Evolutionary conservation across 148 eudicot genomes (phyloP).

Genomic region (Silene conica): DNA sequence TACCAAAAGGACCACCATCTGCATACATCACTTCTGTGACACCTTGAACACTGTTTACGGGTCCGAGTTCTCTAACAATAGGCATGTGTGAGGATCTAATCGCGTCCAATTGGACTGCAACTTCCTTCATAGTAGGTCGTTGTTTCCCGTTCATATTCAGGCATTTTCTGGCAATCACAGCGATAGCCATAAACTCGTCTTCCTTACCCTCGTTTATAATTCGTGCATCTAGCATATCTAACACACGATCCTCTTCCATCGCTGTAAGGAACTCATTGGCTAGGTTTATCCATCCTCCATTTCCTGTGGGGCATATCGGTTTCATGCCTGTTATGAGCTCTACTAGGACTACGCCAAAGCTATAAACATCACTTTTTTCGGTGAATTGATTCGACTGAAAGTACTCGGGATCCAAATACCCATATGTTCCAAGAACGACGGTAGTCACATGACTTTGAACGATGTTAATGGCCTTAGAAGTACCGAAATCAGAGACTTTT

Average conservation of each 20-base stretch:
- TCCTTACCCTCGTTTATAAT: constrained; percentile 23
- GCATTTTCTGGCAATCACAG: constrained; percentile 23
- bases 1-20: background rate
- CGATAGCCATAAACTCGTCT: constrained; percentile 24
- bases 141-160: constrained; percentile 25
- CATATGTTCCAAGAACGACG: constrained; percentile 27
- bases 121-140: constrained; percentile 27
- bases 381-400: constrained; percentile 29
- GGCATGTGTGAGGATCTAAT: constrained; percentile 19
- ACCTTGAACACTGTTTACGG: too few relatives aligned
- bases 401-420: constrained; percentile 33
- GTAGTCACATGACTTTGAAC: constrained; percentile 35
- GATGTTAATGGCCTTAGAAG: constrained; percentile 27
- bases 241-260: constrained; percentile 19
- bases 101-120: constrained; percentile 12
- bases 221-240: constrained; percentile 17
- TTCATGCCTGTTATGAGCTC: constrained; percentile 31
- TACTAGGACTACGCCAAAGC: constrained; percentile 33
- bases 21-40: background rate
- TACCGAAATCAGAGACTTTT: constrained; percentile 29
- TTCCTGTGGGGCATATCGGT: constrained; percentile 15
- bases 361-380: constrained; percentile 34
- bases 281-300: constrained; percentile 26
- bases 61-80: background rate
- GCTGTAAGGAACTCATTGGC: constrained; percentile 21